These are phyloP conservation scores for Plasmodium relictum DNA, from an alignment of 169 alveolate genomes.

Conservation along the genomic window DNA sequence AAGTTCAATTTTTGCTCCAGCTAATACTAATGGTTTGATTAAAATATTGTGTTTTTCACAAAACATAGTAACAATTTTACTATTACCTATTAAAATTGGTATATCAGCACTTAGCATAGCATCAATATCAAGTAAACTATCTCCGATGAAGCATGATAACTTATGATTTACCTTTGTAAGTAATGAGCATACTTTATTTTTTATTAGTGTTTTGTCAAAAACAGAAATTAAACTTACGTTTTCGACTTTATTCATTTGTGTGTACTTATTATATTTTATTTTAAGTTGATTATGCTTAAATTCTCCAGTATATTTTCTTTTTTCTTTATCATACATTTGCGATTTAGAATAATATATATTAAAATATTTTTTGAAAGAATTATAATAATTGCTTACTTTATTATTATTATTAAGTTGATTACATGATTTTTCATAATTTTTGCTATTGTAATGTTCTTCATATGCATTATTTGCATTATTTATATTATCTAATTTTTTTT, in stretches of 20 bases:
- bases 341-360: constrained; percentile 48
- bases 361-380: constrained; percentile 30
- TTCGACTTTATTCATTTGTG: not conserved
- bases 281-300: constrained; percentile 25
- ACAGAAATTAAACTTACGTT: constrained; percentile 15
- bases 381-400: constrained; percentile 7
- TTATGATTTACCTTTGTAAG: constrained; percentile 26
- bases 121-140: constrained; percentile 56
- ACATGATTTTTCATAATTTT: not conserved
- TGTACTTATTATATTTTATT: constrained; percentile 37
- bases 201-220: constrained; percentile 43
- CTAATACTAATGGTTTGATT: constrained; percentile 56
- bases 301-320: constrained; percentile 28
- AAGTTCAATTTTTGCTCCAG: constrained; percentile 61
- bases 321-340: constrained; percentile 40
- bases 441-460: not conserved
- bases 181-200: constrained; percentile 14
- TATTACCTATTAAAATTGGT: constrained; percentile 41
- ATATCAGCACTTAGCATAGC: constrained; percentile 45
- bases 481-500: no score
- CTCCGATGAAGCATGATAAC: constrained; percentile 64
- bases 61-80: constrained; percentile 7
- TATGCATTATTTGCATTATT: not conserved
- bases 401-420: not conserved
- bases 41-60: constrained; percentile 62